phyloP scores from a whole-genome alignment of 2,329 filamentous ascomycete species.

The Aureobasidium mangrovei region DNA sequence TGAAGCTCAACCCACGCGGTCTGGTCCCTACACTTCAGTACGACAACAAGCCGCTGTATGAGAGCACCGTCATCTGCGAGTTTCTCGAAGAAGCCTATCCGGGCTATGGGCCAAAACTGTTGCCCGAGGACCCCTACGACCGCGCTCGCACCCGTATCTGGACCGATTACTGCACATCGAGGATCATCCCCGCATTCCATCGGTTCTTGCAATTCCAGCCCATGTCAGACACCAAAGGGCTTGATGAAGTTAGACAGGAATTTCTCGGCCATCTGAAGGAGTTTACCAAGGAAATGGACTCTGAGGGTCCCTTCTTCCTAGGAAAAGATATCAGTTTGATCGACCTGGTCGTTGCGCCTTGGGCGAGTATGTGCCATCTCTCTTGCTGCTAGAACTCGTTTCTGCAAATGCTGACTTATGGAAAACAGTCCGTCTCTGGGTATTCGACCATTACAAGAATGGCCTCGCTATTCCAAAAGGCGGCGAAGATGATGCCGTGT shows the following conservation, averaged over 20 bases:
- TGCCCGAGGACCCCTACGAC: constrained; percentile 55
- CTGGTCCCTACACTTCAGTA: constrained; percentile 61
- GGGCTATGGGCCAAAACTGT: constrained; percentile 41
- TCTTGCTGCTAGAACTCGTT: not conserved
- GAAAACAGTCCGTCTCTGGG: constrained; percentile 47
- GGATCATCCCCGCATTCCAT: constrained; percentile 63
- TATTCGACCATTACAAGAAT: constrained; percentile 67
- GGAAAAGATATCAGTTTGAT: constrained; percentile 56
- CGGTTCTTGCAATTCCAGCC: constrained; percentile 46
- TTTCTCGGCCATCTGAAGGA: constrained; percentile 52
- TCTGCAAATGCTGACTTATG: constrained; percentile 11
- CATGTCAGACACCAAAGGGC: constrained; percentile 29
- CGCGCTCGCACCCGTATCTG: constrained; percentile 59
- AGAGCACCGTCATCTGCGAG: constrained; percentile 64
- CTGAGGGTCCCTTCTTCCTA: constrained; percentile 57
- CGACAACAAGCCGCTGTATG: constrained; percentile 54
- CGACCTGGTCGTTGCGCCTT: constrained; percentile 64
- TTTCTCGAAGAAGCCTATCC: constrained; percentile 66
- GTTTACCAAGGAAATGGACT: constrained; percentile 54
- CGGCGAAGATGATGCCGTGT: constrained; percentile 48
- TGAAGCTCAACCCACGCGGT: constrained; percentile 65
- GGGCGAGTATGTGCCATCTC: constrained; percentile 43
- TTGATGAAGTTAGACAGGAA: constrained; percentile 47
- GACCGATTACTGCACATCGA: constrained; percentile 61
- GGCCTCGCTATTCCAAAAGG: constrained; percentile 44